Evolutionary conservation across 768 basidiomycete species (phyloP).

Genomic region (Podaxis pistillaris): DNA sequence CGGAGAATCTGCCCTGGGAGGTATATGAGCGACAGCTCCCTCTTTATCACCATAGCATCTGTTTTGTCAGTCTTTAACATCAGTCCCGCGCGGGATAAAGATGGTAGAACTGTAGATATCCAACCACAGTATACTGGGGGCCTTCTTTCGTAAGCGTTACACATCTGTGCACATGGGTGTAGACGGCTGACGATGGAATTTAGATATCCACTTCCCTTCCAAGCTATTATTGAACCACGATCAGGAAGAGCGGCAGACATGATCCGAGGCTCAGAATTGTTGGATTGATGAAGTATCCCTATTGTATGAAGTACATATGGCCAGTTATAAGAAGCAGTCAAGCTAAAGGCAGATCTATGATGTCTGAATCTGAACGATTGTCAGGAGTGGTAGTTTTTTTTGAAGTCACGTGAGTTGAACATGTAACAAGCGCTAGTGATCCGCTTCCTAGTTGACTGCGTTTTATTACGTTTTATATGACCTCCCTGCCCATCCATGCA

Average conservation of each 20-base stretch:
- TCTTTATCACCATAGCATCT: slow-evolving; percentile 18
- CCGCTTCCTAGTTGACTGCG: too few species aligned
- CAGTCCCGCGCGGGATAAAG: slow-evolving; percentile 13
- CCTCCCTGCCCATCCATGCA: slow-evolving; percentile 37
- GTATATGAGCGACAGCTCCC: slow-evolving; percentile 18
- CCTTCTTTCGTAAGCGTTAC: not conserved
- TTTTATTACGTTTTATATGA: not conserved
- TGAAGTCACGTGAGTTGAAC: too few species aligned
- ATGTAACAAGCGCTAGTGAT: too few species aligned
- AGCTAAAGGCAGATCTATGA: too few species aligned
- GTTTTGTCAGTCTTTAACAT: slow-evolving; percentile 19
- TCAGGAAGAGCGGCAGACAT: not conserved
- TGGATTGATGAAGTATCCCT: not conserved
- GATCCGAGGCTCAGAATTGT: not conserved
- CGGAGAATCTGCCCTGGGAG: slow-evolving; percentile 25
- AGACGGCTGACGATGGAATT: not conserved
- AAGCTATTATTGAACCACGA: not conserved
- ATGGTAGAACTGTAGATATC: slow-evolving; percentile 2
- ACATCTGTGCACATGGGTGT: not conserved
- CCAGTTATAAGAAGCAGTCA: too few species aligned
- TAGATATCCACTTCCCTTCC: slow-evolving; percentile 6
- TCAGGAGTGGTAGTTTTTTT: too few species aligned
- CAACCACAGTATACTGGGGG: not conserved
- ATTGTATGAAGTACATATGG: not conserved
- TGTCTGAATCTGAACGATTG: too few species aligned